phyloP scores from a whole-genome alignment of 169 alveolate genomes.

The Plasmodium coatneyi region DNA sequence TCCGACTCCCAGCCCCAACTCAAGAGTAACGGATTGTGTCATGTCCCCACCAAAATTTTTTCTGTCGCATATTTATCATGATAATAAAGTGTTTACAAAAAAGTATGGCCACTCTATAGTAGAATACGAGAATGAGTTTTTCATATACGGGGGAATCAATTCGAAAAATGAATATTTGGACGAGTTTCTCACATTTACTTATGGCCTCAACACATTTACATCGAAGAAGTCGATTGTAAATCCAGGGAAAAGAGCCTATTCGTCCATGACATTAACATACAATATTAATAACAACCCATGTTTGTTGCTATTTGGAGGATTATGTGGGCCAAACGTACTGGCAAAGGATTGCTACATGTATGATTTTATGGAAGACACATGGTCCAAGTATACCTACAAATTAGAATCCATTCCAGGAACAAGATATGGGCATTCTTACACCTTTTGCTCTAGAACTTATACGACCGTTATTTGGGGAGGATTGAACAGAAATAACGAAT shows the following conservation, averaged over 20 bases:
- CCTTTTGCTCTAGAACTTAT: slow-evolving; percentile 60
- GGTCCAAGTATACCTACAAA: slow-evolving; percentile 48
- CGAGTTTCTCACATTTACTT: slow-evolving; percentile 57
- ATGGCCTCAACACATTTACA: slow-evolving; percentile 69
- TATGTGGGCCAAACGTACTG: slow-evolving; percentile 66
- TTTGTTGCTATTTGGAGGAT: slow-evolving; percentile 70
- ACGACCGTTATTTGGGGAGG: slow-evolving; percentile 75
- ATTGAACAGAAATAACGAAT: slow-evolving; percentile 42
- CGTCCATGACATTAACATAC: slow-evolving; percentile 65
- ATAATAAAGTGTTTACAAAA: slow-evolving; percentile 73
- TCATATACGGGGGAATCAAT: slow-evolving; percentile 74
- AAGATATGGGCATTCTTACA: slow-evolving; percentile 73
- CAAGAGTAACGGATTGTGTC: slow-evolving; percentile 75
- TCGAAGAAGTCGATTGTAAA: slow-evolving; percentile 43
- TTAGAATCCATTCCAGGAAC: slow-evolving; percentile 63
- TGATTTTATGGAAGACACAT: slow-evolving; percentile 47
- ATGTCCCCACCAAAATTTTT: slow-evolving; percentile 75
- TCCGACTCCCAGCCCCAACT: slow-evolving; percentile 9
- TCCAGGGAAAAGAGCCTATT: slow-evolving; percentile 74
- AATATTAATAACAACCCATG: slow-evolving; percentile 37
- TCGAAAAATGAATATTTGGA: slow-evolving; percentile 47
- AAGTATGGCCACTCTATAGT: slow-evolving; percentile 65
- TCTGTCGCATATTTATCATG: slow-evolving; percentile 76
- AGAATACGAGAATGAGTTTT: slow-evolving; percentile 73
- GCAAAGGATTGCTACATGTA: slow-evolving; percentile 67